Base-by-base conservation (phyloP, 1,139 yeast genomes). In the Hansenula sp. region DNA sequence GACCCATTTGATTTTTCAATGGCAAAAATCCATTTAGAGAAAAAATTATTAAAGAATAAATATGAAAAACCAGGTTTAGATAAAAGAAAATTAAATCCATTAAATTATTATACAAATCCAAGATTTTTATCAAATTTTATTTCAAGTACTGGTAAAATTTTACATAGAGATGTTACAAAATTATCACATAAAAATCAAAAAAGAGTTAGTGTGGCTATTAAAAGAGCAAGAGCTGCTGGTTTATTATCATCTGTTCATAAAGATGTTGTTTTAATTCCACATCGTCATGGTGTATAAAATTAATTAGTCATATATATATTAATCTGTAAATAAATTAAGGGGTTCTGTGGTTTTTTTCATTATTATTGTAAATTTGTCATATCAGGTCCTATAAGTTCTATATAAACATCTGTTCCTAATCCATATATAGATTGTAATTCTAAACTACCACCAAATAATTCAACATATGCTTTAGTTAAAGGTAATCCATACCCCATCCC, bases 401-500 rank as follows among this genome's bases (percentile, higher is more conserved):
- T 64, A 50, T 81, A 80, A n/a, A 77, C 84, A 50, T 79, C 86
- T 0, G 87, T 80, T 9, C 98, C 98, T 79, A 87, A 79, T 1
- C 96, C 96, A 61, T 77, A 75, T 47, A 88, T 79, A 26, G 85
- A 80, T 58, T 89, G 95, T 29, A 90, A 69, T 31, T 82, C 81
- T 46, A 90, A 72, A 61, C 73, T 77, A 1, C 97, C 97, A 31
- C 80, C 81, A 56, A 82, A 81, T 55, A 80, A 71, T 55, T 77
- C 82, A 29, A 82, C 77, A 53, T 82, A 82, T 0, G 85, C 82
- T 55, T 77, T 76, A 65, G 92, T 86, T 45, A 90, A 66, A 1
- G 97, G 97, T 40, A 90, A 64, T 0, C 98, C 98, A 57, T 88
- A 90, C 0, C 98, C 98, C 86, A 92, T 83, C 0, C 98, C 98